Base-by-base conservation (phyloP, 257 asterid species). In the Schizonepeta tenuifolia region DNA sequence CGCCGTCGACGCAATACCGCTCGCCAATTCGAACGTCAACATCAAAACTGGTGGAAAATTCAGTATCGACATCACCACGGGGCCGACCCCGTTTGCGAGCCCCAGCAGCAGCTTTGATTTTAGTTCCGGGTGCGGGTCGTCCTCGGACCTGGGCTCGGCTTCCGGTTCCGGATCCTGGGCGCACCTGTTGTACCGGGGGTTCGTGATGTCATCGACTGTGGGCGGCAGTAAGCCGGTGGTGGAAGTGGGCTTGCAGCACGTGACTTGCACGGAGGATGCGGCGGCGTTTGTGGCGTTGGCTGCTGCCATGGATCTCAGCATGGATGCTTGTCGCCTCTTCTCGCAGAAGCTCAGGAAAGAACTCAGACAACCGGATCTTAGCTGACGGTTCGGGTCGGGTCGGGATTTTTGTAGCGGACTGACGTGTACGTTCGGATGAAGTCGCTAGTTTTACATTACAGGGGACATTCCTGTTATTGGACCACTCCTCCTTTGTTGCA, bases 251-350 rank as follows among this genome's bases (percentile, higher is more conserved):
- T 91, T 82, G 78, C 97, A 88, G 53, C 99, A 95, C 71, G 98
- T 95, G 85, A 71, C 81, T 10, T 95, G 99, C 88, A 74, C 97
- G 6, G 99, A 92, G 91, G 99, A 92, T 50, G 99, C 98, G 1
- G 99, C 99, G 3, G 96, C 88, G 2, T 95, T 92, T 7, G 98
- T 95, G 79, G 99, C 99, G 2, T 72, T 95, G 80, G 96, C 99
- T 0, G 98, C 97, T 14, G 99, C 99, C 1, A 81, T 95, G 94
- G 97, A 92, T 76, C 82, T 92, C 1, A 95, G 97, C 75, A 83
- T 95, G 92, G 99, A 95, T 65, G 99, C 99, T 58, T 92, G 97
- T 38, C 80, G 84, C 33, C 78, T 85, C 33, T 95, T 95, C 58
- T 88, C 98, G 0, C 85, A 84, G 49, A 95, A 84, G 83, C 90